Conservation (phyloP, 768 basidiomycete genomes). For the Trametes cubensis region DNA sequence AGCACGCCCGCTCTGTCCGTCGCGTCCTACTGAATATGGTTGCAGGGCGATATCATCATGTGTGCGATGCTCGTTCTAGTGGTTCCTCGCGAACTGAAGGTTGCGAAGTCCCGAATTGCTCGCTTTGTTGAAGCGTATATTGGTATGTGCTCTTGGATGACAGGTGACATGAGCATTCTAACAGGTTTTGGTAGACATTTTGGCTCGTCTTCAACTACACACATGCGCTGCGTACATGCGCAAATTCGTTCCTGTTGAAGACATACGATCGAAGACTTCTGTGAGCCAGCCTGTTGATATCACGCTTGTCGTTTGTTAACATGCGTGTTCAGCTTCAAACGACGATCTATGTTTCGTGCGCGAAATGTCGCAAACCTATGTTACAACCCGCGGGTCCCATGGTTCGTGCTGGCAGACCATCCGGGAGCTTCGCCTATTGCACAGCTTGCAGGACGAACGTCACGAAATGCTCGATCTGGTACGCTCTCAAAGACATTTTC, state of each 20-base stretch:
- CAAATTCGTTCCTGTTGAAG: constrained; percentile 57
- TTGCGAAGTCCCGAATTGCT: constrained; percentile 46
- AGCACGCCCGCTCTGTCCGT: background rate
- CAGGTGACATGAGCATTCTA: background rate
- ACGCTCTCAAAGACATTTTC: constrained; percentile 29
- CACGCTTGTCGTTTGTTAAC: background rate
- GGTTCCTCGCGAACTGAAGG: constrained; percentile 57
- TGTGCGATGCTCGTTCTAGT: constrained; percentile 72
- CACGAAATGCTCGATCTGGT: constrained; percentile 76
- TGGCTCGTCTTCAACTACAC: constrained; percentile 63
- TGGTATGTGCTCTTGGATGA: constrained; percentile 46
- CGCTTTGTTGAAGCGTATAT: constrained; percentile 74
- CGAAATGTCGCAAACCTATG: constrained; percentile 67
- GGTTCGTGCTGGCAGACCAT: constrained; percentile 30
- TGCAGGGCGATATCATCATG: constrained; percentile 78
- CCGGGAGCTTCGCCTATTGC: constrained; percentile 59
- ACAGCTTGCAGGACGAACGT: constrained; percentile 49
- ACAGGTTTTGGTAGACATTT: constrained; percentile 50
- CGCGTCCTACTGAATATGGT: constrained; percentile 14
- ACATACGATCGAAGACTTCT: constrained; percentile 54
- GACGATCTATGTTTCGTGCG: constrained; percentile 69
- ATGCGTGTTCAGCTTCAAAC: constrained; percentile 62
- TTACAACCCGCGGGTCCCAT: constrained; percentile 31
- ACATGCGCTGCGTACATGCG: constrained; percentile 75
- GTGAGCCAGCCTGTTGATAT: constrained; percentile 40